Conservation (phyloP, 805 yeast genomes). For the Lipomyces anomalus region DNA sequence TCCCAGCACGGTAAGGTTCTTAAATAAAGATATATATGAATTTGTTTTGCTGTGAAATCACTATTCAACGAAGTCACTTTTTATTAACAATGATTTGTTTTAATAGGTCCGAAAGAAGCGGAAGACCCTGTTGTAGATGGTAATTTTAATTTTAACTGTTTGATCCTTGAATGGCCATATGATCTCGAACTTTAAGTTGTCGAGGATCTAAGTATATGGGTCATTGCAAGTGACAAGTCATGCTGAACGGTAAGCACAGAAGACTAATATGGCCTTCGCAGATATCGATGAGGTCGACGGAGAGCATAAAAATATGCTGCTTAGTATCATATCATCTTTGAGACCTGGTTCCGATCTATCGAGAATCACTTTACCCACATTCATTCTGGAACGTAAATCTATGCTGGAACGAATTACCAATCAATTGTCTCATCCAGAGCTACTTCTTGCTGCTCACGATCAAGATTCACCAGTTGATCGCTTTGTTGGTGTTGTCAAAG, state of each 20-base stretch:
- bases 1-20: no score
- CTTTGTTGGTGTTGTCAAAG: conserved; percentile 62
- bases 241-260: neutral
- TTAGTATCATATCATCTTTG: conserved; percentile 84
- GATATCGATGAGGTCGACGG: conserved; percentile 91
- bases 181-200: no score
- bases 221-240: no score
- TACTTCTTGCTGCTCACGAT: conserved; percentile 62
- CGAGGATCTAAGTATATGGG: no score
- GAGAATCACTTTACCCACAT: conserved; percentile 89
- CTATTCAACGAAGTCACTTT: no score
- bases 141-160: no score
- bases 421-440: conserved; percentile 67
- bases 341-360: conserved; percentile 90
- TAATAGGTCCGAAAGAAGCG: no score
- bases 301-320: conserved; percentile 77
- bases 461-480: conserved; percentile 57
- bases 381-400: conserved; percentile 87
- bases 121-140: no score
- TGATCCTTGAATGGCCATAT: no score
- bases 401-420: conserved; percentile 95
- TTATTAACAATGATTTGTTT: no score
- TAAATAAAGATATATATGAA: no score
- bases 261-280: neutral
- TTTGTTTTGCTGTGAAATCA: no score